These are phyloP conservation scores for Colletotrichum camelliae DNA, from an alignment of 2,329 filamentous ascomycete genomes.

Conservation along the genomic window DNA sequence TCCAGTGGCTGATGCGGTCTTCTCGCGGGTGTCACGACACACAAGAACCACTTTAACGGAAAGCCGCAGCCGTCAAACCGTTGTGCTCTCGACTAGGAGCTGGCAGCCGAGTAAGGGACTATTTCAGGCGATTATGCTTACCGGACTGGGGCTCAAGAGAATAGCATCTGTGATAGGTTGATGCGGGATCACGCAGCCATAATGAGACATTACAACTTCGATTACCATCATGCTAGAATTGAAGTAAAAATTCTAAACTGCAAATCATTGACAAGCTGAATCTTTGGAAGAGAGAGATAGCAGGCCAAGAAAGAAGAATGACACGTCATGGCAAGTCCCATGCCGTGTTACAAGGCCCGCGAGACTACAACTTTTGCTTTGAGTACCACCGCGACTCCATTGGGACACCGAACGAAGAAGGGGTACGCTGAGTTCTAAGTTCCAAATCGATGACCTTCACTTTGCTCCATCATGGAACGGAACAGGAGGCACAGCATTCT, in stretches of 20 bases:
- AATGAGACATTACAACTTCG: not conserved
- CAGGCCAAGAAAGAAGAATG: not conserved
- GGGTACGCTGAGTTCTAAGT: not conserved
- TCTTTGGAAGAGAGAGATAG: not conserved
- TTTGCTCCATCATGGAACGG: not conserved
- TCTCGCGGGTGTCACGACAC: not conserved
- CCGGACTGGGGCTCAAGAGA: not conserved
- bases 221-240: not conserved
- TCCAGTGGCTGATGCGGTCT: not conserved
- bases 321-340: not conserved
- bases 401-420: not conserved
- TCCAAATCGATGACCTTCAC: fast-evolving
- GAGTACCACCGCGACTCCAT: not conserved
- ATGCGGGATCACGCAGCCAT: not conserved
- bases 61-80: not conserved
- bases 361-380: not conserved
- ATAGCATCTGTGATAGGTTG: not conserved
- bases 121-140: fast-evolving
- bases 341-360: not conserved
- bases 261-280: not conserved
- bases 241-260: not conserved
- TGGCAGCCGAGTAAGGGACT: not conserved
- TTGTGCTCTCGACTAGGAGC: not conserved
- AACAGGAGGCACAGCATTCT: not conserved
- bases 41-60: not conserved